phyloP scores from a whole-genome alignment of 345 rosid species.

The Lumnitzera racemosa region DNA sequence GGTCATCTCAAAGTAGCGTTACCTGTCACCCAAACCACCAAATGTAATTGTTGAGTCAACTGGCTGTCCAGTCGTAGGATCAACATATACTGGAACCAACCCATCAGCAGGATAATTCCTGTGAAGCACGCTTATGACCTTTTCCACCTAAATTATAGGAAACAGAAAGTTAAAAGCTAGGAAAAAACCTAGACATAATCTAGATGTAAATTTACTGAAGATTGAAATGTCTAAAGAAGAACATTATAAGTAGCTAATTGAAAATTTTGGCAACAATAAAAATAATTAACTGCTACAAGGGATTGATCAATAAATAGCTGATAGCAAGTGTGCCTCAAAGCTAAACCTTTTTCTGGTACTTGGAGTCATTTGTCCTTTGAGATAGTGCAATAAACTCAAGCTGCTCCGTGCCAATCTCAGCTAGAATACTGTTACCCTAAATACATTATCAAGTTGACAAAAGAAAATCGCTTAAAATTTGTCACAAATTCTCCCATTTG shows the following conservation, averaged over 20 bases:
- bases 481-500: no score
- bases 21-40: conserved; percentile 99
- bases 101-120: conserved; percentile 86
- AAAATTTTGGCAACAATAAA: no score
- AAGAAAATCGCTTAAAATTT: no score
- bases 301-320: neutral
- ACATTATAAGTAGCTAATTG: no score
- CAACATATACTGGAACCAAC: conserved; percentile 76
- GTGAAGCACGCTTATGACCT: conserved; percentile 50
- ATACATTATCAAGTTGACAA: neutral
- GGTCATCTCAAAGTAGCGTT: conserved; percentile 1
- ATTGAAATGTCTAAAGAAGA: no score
- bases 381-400: conserved; percentile 95
- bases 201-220: neutral
- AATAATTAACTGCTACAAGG: neutral
- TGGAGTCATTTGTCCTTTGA: conserved; percentile 85
- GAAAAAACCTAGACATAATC: neutral
- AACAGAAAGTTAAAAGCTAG: neutral
- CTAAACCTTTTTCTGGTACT: conserved; percentile 80
- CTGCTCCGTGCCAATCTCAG: conserved; percentile 95
- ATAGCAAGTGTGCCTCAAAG: conserved; percentile 1
- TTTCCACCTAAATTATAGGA: conserved; percentile 62
- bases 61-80: conserved; percentile 51
- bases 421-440: conserved; percentile 85
- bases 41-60: conserved; percentile 69